Evolutionary conservation across 192 early-diverging fungal species (phyloP).

Genomic region (Coemansia sp.): DNA sequence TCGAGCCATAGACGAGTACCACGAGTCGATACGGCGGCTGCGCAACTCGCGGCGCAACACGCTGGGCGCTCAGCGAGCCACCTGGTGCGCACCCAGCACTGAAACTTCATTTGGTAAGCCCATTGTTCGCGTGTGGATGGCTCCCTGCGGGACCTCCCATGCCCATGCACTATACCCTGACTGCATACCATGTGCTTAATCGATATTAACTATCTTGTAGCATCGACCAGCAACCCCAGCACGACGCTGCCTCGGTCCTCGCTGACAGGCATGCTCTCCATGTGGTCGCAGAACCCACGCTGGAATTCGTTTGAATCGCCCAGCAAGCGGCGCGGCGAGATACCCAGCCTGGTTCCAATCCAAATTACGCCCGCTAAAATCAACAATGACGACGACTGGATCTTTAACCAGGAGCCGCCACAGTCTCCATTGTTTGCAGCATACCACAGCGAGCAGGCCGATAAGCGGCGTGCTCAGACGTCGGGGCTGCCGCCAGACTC

Average conservation of each 20-base stretch:
- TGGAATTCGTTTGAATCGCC: background rate
- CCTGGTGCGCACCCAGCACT: constrained; percentile 3
- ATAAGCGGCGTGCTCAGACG: background rate
- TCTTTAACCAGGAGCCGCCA: constrained; percentile 40
- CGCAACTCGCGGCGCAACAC: background rate
- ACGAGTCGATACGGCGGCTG: constrained; percentile 6
- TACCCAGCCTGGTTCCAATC: background rate
- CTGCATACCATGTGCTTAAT: background rate
- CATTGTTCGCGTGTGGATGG: background rate
- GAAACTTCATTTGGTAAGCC: background rate
- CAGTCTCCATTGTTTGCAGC: constrained; percentile 39
- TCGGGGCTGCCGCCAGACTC: constrained; percentile 2
- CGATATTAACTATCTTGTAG: background rate
- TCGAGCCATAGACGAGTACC: background rate
- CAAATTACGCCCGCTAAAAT: background rate
- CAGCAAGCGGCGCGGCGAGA: constrained; percentile 9
- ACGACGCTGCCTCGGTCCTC: constrained; percentile 19
- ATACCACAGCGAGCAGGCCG: constrained; percentile 17
- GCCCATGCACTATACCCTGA: constrained; percentile 4
- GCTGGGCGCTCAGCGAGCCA: constrained; percentile 1
- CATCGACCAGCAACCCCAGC: constrained; percentile 5
- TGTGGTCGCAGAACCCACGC: constrained; percentile 9
- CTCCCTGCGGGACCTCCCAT: no score
- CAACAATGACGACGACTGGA: constrained; percentile 29
- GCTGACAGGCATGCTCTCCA: constrained; percentile 20